Evolutionary conservation across 768 basidiomycete genomes (phyloP).

Genomic region (Suillus decipiens): DNA sequence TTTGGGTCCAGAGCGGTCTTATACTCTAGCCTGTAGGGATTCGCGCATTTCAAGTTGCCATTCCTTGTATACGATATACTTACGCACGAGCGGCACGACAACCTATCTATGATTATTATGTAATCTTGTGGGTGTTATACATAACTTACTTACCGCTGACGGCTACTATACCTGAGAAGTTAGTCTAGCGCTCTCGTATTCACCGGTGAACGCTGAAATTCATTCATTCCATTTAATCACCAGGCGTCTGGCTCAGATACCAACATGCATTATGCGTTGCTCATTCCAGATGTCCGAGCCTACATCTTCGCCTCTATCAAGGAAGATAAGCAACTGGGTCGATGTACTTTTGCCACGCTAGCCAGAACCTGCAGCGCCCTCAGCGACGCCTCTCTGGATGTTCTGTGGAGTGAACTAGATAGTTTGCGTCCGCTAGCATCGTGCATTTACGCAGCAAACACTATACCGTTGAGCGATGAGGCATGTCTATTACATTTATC

Average conservation of each 20-base stretch:
- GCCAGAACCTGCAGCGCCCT: constrained; percentile 3
- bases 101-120: too few relatives aligned
- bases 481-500: background rate
- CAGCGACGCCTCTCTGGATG: background rate
- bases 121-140: too few relatives aligned
- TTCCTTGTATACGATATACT: too few relatives aligned
- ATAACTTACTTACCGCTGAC: background rate
- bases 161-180: background rate
- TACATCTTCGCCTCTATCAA: background rate
- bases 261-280: background rate
- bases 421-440: constrained; percentile 5
- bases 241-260: background rate
- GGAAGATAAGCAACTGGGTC: background rate
- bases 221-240: background rate
- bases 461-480: background rate
- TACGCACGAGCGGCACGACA: too few relatives aligned
- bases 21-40: too few relatives aligned
- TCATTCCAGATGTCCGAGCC: constrained; percentile 1
- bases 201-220: background rate
- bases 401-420: constrained; percentile 4
- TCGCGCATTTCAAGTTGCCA: too few relatives aligned
- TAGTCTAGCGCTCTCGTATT: background rate
- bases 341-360: background rate
- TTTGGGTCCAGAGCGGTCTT: too few relatives aligned
- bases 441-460: background rate